Evolutionary conservation across 2,329 filamentous ascomycete species (phyloP), one percentile per base, ranked within the genome.

Genomic region (Pseudofabraea citricarpa): DNA sequence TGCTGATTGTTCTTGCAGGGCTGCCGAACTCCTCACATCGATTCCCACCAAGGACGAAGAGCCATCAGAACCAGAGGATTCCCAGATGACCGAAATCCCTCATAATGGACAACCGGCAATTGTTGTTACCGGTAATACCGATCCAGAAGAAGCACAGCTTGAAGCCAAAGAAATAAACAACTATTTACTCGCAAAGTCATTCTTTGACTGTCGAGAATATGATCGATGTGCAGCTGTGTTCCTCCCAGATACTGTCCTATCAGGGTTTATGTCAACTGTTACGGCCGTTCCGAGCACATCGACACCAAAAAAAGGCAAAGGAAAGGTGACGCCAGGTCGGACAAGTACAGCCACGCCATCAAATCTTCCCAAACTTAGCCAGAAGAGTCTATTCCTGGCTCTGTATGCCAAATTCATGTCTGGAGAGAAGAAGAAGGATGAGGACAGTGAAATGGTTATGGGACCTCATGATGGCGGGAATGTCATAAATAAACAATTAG

Each of bases 371-470:
- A 68, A 66, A 41, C 62, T 96, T 40, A 96, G 90, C 61, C 90
- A 96, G 63, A 94, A 91, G 66, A 90, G 91, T 41, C 67, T 97
- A 16, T 98, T 98, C 59, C 74, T 98, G 9, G 86, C 90, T 0
- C 71, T 97, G 4, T 98, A 98, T 58, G 88, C 93, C 35, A 94
- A 91, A 60, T 90, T 90, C 60, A 79, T 97, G 51, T 86, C 90
- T 0, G 93, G 93, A 2, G 93, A 98, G 71, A 96, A 97, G 72
- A 82, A 88, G 52, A 95, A 91, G 65, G 88, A 95, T 56, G 93
- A 98, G 64, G 91, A 97, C 45, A 89, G 87, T 18, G 93, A 98
- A 67, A 96, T 96, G 86, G 87, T 98, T 40, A 81, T 97, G 66
- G 93, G 93, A 0, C 91, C 93, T 1, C 83, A 90, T 46, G 93